Evolutionary conservation across 139 green algal species (phyloP).

Genomic region (Ostreobium quekettii): DNA sequence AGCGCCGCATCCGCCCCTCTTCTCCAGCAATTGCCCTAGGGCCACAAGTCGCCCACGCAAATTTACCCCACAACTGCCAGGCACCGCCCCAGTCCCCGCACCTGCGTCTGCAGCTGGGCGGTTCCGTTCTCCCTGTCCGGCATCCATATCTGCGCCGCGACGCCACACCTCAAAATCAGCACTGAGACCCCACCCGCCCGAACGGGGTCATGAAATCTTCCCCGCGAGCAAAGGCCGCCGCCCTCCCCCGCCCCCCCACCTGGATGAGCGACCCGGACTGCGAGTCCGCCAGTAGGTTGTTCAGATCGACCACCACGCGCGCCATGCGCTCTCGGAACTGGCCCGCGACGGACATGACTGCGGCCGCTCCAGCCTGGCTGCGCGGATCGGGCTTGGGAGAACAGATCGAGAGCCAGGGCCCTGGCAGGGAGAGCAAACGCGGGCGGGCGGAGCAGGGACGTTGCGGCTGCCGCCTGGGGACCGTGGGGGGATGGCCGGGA

Average conservation of each 20-base stretch:
- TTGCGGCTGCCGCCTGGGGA: no score
- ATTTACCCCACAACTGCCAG: background rate
- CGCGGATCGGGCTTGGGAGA: no score
- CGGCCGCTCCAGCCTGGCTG: no score
- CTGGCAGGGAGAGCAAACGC: no score
- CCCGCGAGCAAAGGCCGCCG: background rate
- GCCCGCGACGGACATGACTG: no score
- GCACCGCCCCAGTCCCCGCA: background rate
- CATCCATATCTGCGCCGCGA: slow-evolving; percentile 6
- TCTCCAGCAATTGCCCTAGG: background rate
- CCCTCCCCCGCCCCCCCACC: background rate
- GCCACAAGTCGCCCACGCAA: background rate
- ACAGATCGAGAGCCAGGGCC: no score
- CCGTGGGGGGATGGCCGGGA: no score
- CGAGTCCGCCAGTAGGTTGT: slow-evolving; percentile 9
- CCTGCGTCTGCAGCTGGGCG: slow-evolving; percentile 4
- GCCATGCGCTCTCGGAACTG: slow-evolving; percentile 6
- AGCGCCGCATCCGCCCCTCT: background rate
- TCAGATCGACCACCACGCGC: slow-evolving; percentile 6
- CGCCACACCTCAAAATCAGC: background rate
- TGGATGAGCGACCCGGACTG: slow-evolving; percentile 12
- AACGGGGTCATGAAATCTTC: background rate
- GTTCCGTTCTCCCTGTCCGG: slow-evolving; percentile 2
- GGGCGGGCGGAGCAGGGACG: no score
- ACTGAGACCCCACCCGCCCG: background rate